phyloP scores from a whole-genome alignment of 129 eudicot genomes.

The Pseudognaphalium luteoalbum region DNA sequence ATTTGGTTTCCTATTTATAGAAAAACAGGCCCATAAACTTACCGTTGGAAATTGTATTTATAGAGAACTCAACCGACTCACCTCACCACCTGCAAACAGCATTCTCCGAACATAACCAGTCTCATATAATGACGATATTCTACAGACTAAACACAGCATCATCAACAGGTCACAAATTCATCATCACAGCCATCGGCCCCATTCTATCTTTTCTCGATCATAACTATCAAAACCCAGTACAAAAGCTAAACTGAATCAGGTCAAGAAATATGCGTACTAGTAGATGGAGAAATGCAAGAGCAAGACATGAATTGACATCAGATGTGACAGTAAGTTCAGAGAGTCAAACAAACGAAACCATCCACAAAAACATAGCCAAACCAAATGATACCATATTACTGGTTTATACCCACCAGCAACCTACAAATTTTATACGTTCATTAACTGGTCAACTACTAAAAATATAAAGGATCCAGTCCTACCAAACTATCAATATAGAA shows the following conservation, averaged over 20 bases:
- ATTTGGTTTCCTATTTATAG: not conserved
- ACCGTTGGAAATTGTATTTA: constrained; percentile 23
- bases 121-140: constrained; percentile 17
- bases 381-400: constrained; percentile 20
- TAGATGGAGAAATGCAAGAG: not conserved
- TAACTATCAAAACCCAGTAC: constrained; percentile 48
- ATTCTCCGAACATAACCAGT: constrained; percentile 18
- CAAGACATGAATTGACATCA: not conserved
- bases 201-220: constrained; percentile 47
- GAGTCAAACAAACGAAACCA: constrained; percentile 7
- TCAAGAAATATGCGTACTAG: not conserved
- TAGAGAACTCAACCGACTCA: constrained; percentile 21
- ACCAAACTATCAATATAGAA: constrained; percentile 35
- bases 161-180: constrained; percentile 42
- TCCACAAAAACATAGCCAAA: constrained; percentile 13
- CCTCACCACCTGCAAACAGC: constrained; percentile 29
- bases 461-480: constrained; percentile 33
- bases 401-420: constrained; percentile 14
- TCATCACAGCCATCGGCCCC: constrained; percentile 40
- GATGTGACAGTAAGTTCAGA: not conserved
- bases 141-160: constrained; percentile 43
- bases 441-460: constrained; percentile 12
- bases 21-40: constrained; percentile 9
- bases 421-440: constrained; percentile 19
- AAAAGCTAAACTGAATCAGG: not conserved